These are phyloP conservation scores for Cryomyces antarcticus DNA, from an alignment of 495 filamentous ascomycete genomes.

Conservation along the genomic window DNA sequence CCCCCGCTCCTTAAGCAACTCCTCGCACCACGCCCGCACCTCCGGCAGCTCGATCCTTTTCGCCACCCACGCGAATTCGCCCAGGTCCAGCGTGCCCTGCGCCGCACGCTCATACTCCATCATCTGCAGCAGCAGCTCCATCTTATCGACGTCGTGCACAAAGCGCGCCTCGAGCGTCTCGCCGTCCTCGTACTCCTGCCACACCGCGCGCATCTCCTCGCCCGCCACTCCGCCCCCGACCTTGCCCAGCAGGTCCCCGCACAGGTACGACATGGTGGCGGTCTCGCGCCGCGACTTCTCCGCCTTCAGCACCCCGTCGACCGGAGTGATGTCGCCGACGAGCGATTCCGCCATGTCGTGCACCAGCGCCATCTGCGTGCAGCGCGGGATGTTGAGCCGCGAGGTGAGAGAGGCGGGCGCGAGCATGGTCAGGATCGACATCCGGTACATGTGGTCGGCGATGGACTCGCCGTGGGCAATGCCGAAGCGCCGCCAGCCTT, in stretches of 20 bases:
- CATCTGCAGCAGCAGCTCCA: conserved; percentile 88
- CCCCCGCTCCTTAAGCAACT: conserved; percentile 57
- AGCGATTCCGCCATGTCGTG: conserved; percentile 96
- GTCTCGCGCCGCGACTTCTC: conserved; percentile 81
- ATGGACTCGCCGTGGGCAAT: conserved; percentile 66
- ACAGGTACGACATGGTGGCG: conserved; percentile 78
- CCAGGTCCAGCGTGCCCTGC: conserved; percentile 44
- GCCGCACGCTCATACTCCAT: conserved; percentile 77
- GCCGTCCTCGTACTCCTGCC: conserved; percentile 84
- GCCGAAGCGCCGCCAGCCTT: conserved; percentile 82
- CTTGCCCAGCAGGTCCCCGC: conserved; percentile 44
- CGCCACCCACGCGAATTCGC: conserved; percentile 66
- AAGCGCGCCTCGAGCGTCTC: conserved; percentile 66
- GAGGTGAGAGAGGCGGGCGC: conserved; percentile 56
- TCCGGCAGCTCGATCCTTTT: conserved; percentile 52
- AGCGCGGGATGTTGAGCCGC: conserved; percentile 54
- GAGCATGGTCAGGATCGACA: conserved; percentile 90
- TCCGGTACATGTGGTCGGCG: conserved; percentile 97
- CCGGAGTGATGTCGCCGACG: conserved; percentile 89
- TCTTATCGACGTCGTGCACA: conserved; percentile 93
- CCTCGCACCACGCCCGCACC: conserved; percentile 56
- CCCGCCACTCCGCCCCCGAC: conserved; percentile 49
- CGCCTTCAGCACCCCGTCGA: conserved; percentile 44
- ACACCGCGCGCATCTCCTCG: conserved; percentile 49
- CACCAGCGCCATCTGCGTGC: conserved; percentile 81